phyloP scores from a whole-genome alignment of 75 land plant genomes.

The Chamaecyparis obtusa region DNA sequence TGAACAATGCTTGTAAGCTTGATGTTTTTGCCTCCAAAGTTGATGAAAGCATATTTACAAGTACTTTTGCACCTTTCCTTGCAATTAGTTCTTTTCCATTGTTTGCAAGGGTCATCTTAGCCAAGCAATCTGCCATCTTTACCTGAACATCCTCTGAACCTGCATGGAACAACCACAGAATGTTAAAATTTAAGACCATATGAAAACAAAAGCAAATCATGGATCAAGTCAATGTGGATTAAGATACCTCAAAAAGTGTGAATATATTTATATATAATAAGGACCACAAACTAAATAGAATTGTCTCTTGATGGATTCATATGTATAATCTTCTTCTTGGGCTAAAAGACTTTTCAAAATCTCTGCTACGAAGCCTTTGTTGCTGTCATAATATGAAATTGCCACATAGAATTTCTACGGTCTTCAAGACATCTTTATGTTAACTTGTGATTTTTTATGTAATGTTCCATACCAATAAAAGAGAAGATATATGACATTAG shows the following conservation, averaged over 20 bases:
- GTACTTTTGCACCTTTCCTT: slow-evolving; percentile 30
- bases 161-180: slow-evolving; percentile 5
- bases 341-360: neutral
- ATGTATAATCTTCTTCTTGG: neutral
- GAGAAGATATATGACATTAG: neutral
- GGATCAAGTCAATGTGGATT: neutral
- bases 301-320: neutral
- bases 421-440: neutral
- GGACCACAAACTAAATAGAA: neutral
- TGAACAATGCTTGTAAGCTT: slow-evolving; percentile 42
- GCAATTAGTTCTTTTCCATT: slow-evolving; percentile 46
- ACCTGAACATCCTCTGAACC: slow-evolving; percentile 46
- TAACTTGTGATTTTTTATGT: neutral
- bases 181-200: slow-evolving; percentile 2
- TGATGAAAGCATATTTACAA: slow-evolving; percentile 45
- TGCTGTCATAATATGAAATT: neutral
- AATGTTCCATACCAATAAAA: neutral
- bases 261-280: neutral
- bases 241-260: too few species aligned
- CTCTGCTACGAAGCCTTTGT: neutral
- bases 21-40: slow-evolving; percentile 25
- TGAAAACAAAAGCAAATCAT: neutral
- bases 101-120: slow-evolving; percentile 47
- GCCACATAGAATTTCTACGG: neutral
- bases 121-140: slow-evolving; percentile 38